Conservation (phyloP, 192 early-diverging fungal species). For the Coemansia umbellata region DNA sequence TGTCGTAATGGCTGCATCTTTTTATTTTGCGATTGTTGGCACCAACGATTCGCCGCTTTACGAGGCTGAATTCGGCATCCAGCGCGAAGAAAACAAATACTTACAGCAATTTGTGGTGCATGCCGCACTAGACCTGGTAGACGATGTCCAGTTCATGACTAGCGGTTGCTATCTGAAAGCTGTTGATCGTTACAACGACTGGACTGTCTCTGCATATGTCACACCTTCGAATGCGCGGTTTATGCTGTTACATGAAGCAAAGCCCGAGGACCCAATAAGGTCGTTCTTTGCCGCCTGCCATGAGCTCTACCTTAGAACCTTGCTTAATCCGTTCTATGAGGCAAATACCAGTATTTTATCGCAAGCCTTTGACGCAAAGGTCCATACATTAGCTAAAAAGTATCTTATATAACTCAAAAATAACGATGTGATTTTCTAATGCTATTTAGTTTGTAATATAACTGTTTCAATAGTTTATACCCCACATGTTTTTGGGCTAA, state of each 20-base stretch:
- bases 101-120: constrained; percentile 97
- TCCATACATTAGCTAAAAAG: constrained; percentile 68
- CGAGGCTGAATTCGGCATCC: constrained; percentile 80
- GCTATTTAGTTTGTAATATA: constrained; percentile 3
- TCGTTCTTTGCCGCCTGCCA: constrained; percentile 50
- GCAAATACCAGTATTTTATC: constrained; percentile 77
- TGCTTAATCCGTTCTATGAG: constrained; percentile 91
- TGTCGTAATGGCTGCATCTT: constrained; percentile 40
- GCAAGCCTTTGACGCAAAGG: constrained; percentile 74
- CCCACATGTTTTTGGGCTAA: too few relatives aligned
- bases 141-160: constrained; percentile 89
- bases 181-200: constrained; percentile 95
- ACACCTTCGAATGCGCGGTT: constrained; percentile 73
- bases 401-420: constrained; percentile 56
- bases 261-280: constrained; percentile 58
- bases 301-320: constrained; percentile 53
- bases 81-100: constrained; percentile 70
- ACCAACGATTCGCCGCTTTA: constrained; percentile 94
- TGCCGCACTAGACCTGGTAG: constrained; percentile 93
- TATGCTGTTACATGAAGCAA: constrained; percentile 66
- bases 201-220: constrained; percentile 87
- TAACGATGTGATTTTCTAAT: not conserved
- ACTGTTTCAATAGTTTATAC: not conserved
- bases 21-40: constrained; percentile 93
- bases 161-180: constrained; percentile 87